These are phyloP conservation scores for Hypomontagnella monticulosa DNA, from an alignment of 495 filamentous ascomycete species.

Conservation along the genomic window DNA sequence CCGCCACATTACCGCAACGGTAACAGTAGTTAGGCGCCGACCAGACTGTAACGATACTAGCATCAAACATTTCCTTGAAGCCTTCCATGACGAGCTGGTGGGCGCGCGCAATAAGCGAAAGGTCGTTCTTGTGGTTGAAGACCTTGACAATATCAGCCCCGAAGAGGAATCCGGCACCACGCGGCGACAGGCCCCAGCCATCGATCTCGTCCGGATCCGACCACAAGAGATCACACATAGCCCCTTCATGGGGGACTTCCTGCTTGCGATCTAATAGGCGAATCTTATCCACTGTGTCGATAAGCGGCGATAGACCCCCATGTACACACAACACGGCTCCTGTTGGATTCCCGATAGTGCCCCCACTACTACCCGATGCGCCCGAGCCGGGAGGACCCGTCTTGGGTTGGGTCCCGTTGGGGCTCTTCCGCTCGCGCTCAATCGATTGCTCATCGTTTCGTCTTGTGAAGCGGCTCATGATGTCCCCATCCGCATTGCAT, in stretches of 20 bases:
- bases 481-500: slow-evolving; percentile 79
- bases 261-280: slow-evolving; percentile 95
- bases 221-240: slow-evolving; percentile 99
- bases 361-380: slow-evolving; percentile 72
- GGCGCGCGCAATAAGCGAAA: slow-evolving; percentile 89
- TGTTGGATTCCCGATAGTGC: slow-evolving; percentile 70
- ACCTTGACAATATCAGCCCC: slow-evolving; percentile 94
- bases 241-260: slow-evolving; percentile 97
- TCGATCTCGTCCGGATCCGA: slow-evolving; percentile 98
- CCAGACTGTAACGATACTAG: slow-evolving; percentile 95
- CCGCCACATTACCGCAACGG: slow-evolving; percentile 95
- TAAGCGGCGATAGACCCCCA: slow-evolving; percentile 88
- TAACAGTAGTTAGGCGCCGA: slow-evolving; percentile 98
- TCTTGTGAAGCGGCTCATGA: slow-evolving; percentile 71
- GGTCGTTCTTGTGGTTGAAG: slow-evolving; percentile 93
- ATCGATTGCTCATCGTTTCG: slow-evolving; percentile 23
- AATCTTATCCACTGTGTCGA: slow-evolving; percentile 96
- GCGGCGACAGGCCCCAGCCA: slow-evolving; percentile 94
- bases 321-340: slow-evolving; percentile 96
- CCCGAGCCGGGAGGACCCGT: slow-evolving; percentile 82
- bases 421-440: slow-evolving; percentile 44
- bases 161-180: slow-evolving; percentile 95
- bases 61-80: slow-evolving; percentile 99
- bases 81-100: slow-evolving; percentile 99
- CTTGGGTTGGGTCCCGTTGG: slow-evolving; percentile 56